A percentile compares a stretch with the other conserved stretches of the same genome.
phyloP scores from a whole-genome alignment of 225 moss, liverwort and hornwort genomes.

The Bryoerythrophyllum caledonicum region DNA sequence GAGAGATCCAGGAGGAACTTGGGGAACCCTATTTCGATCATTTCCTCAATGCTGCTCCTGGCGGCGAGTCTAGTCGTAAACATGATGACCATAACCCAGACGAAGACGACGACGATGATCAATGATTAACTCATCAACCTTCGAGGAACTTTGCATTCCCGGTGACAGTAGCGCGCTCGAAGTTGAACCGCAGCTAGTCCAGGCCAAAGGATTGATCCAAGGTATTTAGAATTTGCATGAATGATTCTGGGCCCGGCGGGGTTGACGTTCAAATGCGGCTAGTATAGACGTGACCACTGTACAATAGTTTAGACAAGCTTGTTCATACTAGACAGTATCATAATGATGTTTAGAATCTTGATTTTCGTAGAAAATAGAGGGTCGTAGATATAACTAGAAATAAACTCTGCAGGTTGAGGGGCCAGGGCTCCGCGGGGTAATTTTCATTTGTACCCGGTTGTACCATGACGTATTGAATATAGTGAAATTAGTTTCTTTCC shows the following conservation, averaged over 20 bases:
- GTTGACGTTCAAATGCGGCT: not conserved
- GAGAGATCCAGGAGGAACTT: constrained; percentile 51
- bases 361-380: not conserved
- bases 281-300: no score
- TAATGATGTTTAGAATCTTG: not conserved
- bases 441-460: not conserved
- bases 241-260: not conserved
- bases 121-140: not conserved
- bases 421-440: not conserved
- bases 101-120: constrained; percentile 12
- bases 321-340: not conserved
- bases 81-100: constrained; percentile 13
- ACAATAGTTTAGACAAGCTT: constrained; percentile 11
- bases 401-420: not conserved
- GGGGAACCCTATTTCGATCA: constrained; percentile 50
- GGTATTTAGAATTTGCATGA: not conserved
- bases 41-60: constrained; percentile 32
- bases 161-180: not conserved
- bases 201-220: no score
- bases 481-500: not conserved
- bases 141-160: not conserved
- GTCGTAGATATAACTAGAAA: no score
- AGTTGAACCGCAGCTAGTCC: not conserved
- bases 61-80: constrained; percentile 21
- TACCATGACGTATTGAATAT: not conserved